Evolutionary conservation across 2,329 filamentous ascomycete genomes (phyloP).

Genomic region (Calonectria pseudoturangicola): DNA sequence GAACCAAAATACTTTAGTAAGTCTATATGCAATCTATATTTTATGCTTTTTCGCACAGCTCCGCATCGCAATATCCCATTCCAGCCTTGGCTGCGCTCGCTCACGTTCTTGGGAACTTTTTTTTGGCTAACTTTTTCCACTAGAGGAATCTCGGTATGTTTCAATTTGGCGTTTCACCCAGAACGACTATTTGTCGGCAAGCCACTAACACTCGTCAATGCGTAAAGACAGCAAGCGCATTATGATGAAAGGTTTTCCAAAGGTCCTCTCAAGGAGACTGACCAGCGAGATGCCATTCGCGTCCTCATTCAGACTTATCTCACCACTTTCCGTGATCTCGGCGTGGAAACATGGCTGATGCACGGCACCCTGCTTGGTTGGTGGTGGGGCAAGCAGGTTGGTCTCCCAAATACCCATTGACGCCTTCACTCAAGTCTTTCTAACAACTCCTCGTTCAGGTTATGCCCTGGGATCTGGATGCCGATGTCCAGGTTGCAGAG

Average conservation of each 20-base stretch:
- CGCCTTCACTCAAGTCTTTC: constrained; percentile 2
- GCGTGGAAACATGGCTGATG: constrained; percentile 87
- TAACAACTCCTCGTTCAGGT: constrained; percentile 64
- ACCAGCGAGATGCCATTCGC: constrained; percentile 76
- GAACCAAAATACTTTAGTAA: constrained; percentile 47
- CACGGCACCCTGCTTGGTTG: constrained; percentile 90
- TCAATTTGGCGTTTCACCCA: background rate
- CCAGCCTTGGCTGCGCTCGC: background rate
- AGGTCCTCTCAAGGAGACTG: constrained; percentile 68
- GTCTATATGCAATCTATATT: constrained; percentile 11
- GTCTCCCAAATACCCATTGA: constrained; percentile 23
- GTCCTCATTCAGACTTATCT: constrained; percentile 84
- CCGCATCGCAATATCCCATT: background rate
- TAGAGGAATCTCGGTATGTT: constrained; percentile 52
- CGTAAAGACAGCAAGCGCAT: constrained; percentile 51
- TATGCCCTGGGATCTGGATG: constrained; percentile 86
- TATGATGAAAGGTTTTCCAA: constrained; percentile 64
- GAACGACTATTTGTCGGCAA: background rate
- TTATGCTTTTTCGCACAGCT: background rate
- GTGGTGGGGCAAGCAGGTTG: constrained; percentile 84
- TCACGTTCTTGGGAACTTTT: background rate
- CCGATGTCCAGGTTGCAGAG: constrained; percentile 83
- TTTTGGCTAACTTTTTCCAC: constrained; percentile 31
- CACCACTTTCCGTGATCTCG: constrained; percentile 77
- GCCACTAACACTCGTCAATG: constrained; percentile 40